Conservation (phyloP, 1,284 basidiomycete genomes). For the Leccinum fallax region DNA sequence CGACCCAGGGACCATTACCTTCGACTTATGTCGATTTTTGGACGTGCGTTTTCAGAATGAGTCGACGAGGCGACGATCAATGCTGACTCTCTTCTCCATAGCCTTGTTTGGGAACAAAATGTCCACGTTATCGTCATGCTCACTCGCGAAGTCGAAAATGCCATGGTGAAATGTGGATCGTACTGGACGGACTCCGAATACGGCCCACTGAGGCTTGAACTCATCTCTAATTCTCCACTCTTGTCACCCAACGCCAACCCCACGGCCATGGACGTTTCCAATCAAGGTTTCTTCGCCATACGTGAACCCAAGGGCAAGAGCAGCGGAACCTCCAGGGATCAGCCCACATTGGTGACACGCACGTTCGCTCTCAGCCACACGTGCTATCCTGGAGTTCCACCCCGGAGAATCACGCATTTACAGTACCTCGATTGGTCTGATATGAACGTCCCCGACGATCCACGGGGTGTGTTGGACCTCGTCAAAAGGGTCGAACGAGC, state of each 20-base stretch:
- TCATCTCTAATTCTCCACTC: conserved; percentile 62
- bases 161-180: conserved; percentile 86
- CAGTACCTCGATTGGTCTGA: conserved; percentile 95
- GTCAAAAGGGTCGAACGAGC: conserved; percentile 65
- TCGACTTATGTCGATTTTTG: conserved; percentile 94
- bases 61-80: neutral
- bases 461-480: conserved; percentile 71
- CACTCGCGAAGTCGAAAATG: conserved; percentile 89
- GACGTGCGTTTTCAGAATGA: conserved; percentile 66
- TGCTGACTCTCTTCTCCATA: conserved; percentile 34
- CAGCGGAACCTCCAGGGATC: conserved; percentile 16
- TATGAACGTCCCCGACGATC: conserved; percentile 87
- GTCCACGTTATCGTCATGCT: conserved; percentile 86
- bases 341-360: conserved; percentile 57
- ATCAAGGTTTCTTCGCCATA: conserved; percentile 35
- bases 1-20: conserved; percentile 93
- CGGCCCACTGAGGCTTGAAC: conserved; percentile 67
- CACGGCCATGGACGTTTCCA: conserved; percentile 16
- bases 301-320: conserved; percentile 25
- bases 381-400: conserved; percentile 56
- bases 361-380: conserved; percentile 70
- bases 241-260: conserved; percentile 17
- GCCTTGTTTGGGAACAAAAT: conserved; percentile 81
- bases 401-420: conserved; percentile 73
- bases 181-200: conserved; percentile 84